Base-by-base conservation (phyloP, 495 filamentous ascomycete genomes). In the Penicillium bialowiezense region DNA sequence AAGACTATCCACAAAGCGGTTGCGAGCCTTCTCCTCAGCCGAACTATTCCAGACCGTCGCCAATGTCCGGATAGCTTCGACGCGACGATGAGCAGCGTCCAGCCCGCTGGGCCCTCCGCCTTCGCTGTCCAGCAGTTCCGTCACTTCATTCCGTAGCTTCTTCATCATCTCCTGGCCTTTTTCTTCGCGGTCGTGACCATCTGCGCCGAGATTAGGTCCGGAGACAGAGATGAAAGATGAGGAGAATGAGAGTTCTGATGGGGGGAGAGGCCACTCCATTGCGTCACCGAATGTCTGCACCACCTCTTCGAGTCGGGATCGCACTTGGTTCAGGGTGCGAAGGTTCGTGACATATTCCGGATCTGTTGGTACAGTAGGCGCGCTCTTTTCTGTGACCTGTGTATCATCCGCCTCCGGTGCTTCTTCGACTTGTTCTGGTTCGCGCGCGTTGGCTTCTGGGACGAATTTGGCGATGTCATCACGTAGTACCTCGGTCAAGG, bases 231-330 rank as follows among this genome's bases (percentile, higher is more conserved):
- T 84, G 56, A 93, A 88, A 0, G 84, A 87, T 1, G 86, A 88
- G 13, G 83, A 78, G 45, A 88, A 58, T 2, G 82, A 86, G 6
- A 84, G 72, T 51, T 88, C 84, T 1, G 87, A 90, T 1, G 90
- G 91, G 1, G 91, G 88, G 33, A 97, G 79, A 10, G 88, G 84
- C 79, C 93, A 97, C 55, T 91, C 83, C 84, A 97, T 92, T 8
- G 95, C 95, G 51, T 91, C 85, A 44, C 90, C 91, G 60, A 97
- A 98, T 18, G 84, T 86, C 63, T 87, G 84, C 38, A 96, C 88
- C 6, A 96, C 90, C 1, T 85, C 78, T 58, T 96, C 90, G 9
- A 98, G 75, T 13, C 90, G 84, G 1, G 81, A 69, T 45, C 91
- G 85, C 14, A 96, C 89, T n/a, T 82, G 77, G 17, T 85, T 86